Base-by-base conservation (phyloP, 306 rosid genomes). In the Inga oerstediana region DNA sequence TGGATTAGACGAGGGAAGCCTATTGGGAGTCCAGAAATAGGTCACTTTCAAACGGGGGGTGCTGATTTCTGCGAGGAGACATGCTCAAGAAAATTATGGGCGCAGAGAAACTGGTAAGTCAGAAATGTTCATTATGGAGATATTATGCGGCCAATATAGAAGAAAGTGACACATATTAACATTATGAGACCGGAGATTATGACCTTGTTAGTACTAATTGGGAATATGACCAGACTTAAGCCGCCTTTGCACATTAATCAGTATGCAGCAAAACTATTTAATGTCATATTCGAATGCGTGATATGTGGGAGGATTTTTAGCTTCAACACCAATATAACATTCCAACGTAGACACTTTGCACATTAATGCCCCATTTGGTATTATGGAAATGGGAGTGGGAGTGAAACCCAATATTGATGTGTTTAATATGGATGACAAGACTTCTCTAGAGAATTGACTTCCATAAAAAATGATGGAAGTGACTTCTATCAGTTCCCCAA, bases 71-170 rank as follows among this genome's bases (percentile, higher is more conserved):
- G 3, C 9, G 4, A 44, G 58, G 17, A 24, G 17, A 62, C 68
- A 11, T 27, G 68, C 68, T 4, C 17, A 3, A 22, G 16, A 44
- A 14, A 71, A 71, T 44, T 8, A 71, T 22, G 54, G 52, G 11
- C 27, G 13, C 11, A 15, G 37, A 68, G 30, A 37, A 69, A 20
- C 7, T 37, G 7, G 27, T 5, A 2, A 69, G 20, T 72, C 32
- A 24, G 6, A 72, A 11, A 10, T 22, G 37, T 12, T 30, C 30
- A 27, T 72, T 41, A 11, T 44, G 6, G 4, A 17, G 32, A 17
- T 70, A 22, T 72, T 15, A 43, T 78, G 74, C 32, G 81, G 74
- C 41, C 74, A 66, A 48, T 2, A 45, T 65, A 32, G 22, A 16
- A 10, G 64, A 78, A 32, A 46, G 35, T 46, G 81, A 65, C 62